Evolutionary conservation across 352 stramenopile genomes (phyloP).

Genomic region (Globisporangium splendens): DNA sequence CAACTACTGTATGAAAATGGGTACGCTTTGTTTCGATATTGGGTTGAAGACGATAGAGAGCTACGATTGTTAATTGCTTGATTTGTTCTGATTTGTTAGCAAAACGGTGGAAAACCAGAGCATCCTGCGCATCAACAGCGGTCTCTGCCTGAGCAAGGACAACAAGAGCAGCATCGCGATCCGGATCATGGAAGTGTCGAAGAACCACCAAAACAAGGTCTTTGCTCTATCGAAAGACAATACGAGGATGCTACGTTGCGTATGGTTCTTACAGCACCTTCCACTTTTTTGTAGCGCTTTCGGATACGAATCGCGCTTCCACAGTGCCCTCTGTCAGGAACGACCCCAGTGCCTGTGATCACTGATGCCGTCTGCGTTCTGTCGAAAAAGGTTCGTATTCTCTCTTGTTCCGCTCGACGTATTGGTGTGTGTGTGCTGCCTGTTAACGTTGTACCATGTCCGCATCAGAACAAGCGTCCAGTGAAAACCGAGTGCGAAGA

Average conservation of each 20-base stretch:
- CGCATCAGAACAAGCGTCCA: conserved; percentile 56
- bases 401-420: not conserved
- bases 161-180: conserved; percentile 47
- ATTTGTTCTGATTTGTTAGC: conserved; percentile 14
- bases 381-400: conserved; percentile 51
- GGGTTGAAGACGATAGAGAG: not conserved
- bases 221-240: not conserved
- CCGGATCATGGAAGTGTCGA: conserved; percentile 78
- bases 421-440: not conserved
- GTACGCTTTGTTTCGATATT: conserved; percentile 7
- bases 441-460: not conserved
- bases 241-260: not conserved
- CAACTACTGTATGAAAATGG: conserved; percentile 73
- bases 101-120: conserved; percentile 77
- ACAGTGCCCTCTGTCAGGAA: conserved; percentile 25
- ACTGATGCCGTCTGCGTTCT: conserved; percentile 55
- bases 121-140: conserved; percentile 56
- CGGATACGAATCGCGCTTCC: conserved; percentile 53
- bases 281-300: conserved; percentile 35
- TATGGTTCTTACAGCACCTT: not conserved
- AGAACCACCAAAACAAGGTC: conserved; percentile 84
- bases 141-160: conserved; percentile 58
- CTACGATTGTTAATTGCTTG: not conserved
- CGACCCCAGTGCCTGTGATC: conserved; percentile 24
- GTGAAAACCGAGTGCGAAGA: conserved; percentile 47